These are phyloP conservation scores for Dendrothele bispora DNA, from an alignment of 768 basidiomycete genomes.

Conservation along the genomic window DNA sequence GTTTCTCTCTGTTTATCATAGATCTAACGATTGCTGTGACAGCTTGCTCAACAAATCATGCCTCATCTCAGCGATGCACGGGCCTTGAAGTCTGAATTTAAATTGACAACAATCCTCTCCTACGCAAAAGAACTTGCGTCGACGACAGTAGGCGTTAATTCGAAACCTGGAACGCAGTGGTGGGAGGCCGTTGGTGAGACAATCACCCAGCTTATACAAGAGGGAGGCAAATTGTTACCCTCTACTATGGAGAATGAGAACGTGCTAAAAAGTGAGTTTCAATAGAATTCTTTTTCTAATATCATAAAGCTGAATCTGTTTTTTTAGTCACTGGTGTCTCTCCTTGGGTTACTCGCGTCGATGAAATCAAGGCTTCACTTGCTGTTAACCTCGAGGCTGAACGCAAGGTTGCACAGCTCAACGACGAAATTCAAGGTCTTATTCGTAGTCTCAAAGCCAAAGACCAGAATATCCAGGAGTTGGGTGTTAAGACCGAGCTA, in stretches of 20 bases:
- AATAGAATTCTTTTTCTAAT: too few relatives aligned
- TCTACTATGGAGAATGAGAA: slow-evolving; percentile 74
- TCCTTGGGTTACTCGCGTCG: slow-evolving; percentile 84
- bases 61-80: slow-evolving; percentile 84
- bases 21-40: background rate
- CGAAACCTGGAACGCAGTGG: slow-evolving; percentile 62
- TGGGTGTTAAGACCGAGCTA: slow-evolving; percentile 88
- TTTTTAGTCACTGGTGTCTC: slow-evolving; percentile 65
- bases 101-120: slow-evolving; percentile 65
- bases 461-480: slow-evolving; percentile 89
- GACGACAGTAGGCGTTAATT: slow-evolving; percentile 66
- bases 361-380: slow-evolving; percentile 78
- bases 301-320: too few relatives aligned
- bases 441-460: slow-evolving; percentile 81
- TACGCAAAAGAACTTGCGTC: slow-evolving; percentile 75
- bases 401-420: slow-evolving; percentile 78
- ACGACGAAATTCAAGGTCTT: slow-evolving; percentile 88
- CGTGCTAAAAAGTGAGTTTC: slow-evolving; percentile 70
- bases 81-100: slow-evolving; percentile 74
- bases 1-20: too few relatives aligned
- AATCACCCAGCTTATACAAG: slow-evolving; percentile 67
- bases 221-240: slow-evolving; percentile 70
- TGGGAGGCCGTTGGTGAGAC: slow-evolving; percentile 81
- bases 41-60: slow-evolving; percentile 91
- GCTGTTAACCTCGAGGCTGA: slow-evolving; percentile 93